Conservation (phyloP, 352 stramenopile genomes). For the Pseudoperonospora humuli region DNA sequence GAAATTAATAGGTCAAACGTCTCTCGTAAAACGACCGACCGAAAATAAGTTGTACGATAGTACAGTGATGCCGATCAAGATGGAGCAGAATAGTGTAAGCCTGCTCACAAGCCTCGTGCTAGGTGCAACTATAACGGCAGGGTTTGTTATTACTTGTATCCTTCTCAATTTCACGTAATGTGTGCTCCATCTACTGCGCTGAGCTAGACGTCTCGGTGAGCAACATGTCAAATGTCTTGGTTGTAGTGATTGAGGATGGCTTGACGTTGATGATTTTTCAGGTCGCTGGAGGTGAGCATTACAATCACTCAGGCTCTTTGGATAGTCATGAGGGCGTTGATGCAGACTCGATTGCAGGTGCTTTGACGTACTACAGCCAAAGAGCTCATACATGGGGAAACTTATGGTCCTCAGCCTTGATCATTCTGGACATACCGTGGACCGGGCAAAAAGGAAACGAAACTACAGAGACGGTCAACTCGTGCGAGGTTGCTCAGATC, state of each 20-base stretch:
- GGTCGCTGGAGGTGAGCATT: constrained; percentile 29
- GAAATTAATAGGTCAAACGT: too few species aligned
- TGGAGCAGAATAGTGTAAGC: constrained; percentile 57
- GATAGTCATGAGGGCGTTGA: neutral
- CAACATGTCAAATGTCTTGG: constrained; percentile 44
- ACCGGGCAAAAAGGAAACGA: too few species aligned
- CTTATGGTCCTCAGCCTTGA: too few species aligned
- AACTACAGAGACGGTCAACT: too few species aligned
- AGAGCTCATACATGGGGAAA: neutral
- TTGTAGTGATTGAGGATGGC: constrained; percentile 31
- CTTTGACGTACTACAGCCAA: neutral
- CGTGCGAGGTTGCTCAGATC: too few species aligned
- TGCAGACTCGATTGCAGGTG: neutral
- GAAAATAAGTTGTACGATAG: too few species aligned
- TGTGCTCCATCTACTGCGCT: constrained; percentile 55
- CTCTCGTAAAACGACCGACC: too few species aligned
- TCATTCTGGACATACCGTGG: too few species aligned
- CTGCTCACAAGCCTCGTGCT: constrained; percentile 74
- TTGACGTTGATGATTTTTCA: constrained; percentile 53
- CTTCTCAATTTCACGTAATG: constrained; percentile 55
- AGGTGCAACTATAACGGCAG: constrained; percentile 54
- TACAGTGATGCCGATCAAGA: constrained; percentile 74
- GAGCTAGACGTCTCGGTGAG: constrained; percentile 43
- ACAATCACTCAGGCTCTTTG: constrained; percentile 1
- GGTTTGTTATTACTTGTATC: constrained; percentile 65